A percentile compares a stretch with the other conserved stretches of the same genome.
Conservation (phyloP, 768 basidiomycete species). For the Trametes meyenii region DNA sequence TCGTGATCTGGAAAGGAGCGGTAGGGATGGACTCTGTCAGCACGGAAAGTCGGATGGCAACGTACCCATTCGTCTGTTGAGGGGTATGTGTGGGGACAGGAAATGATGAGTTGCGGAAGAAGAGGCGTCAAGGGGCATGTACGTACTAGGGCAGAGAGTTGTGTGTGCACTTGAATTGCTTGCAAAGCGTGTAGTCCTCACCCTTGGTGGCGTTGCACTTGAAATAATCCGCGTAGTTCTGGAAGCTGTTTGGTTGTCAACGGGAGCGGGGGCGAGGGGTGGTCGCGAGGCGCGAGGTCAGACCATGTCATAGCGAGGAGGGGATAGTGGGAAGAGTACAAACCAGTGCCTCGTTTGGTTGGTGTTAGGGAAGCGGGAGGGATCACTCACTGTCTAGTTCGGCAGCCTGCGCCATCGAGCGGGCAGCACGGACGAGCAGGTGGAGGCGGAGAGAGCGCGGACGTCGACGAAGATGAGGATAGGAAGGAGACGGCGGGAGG, state of each 20-base stretch:
- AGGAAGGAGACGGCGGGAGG: too few relatives aligned
- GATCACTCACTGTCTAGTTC: conserved; percentile 78
- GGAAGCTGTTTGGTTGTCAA: conserved; percentile 56
- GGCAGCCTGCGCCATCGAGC: too few relatives aligned
- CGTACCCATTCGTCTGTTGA: conserved; percentile 85
- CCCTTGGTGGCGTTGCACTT: conserved; percentile 97
- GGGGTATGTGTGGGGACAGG: conserved; percentile 11
- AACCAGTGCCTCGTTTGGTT: conserved; percentile 98
- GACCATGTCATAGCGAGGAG: background rate
- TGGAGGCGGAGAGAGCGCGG: too few relatives aligned
- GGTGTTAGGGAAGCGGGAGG: conserved; percentile 70
- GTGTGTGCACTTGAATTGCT: conserved; percentile 96
- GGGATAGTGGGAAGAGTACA: conserved; percentile 25
- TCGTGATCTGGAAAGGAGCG: conserved; percentile 57
- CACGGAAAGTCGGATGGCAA: background rate
- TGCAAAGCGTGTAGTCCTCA: conserved; percentile 97
- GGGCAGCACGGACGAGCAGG: too few relatives aligned
- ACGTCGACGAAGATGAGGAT: too few relatives aligned
- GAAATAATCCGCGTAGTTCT: conserved; percentile 99
- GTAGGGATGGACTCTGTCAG: background rate
- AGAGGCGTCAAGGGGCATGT: background rate
- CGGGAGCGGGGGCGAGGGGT: background rate
- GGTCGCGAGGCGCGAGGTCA: conserved; percentile 1
- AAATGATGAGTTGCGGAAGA: background rate
- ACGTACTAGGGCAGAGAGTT: conserved; percentile 97